Percentiles rank a stretch among this genome's conserved stretches.
phyloP scores from a whole-genome alignment of 2,329 filamentous ascomycete genomes.

The Chaetomiaceae sp. region DNA sequence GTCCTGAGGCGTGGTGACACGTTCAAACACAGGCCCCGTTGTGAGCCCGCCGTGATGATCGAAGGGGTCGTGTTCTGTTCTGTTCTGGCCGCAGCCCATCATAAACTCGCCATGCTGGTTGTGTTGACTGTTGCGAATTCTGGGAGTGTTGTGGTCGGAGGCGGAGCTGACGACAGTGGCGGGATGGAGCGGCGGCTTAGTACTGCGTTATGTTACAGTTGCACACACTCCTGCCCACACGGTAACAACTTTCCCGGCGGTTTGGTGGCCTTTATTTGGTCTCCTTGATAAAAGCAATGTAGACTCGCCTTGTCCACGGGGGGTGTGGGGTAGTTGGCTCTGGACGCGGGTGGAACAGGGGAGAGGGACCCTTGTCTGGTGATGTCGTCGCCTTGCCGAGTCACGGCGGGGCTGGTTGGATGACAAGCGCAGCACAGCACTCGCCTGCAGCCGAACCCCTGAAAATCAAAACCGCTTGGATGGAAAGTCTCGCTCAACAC shows the following conservation, averaged over 20 bases:
- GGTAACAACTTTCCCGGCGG: background rate
- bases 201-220: too few species aligned
- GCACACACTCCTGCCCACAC: background rate
- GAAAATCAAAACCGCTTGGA: background rate
- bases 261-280: background rate
- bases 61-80: background rate
- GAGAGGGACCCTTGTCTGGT: constrained; percentile 1
- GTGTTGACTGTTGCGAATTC: background rate
- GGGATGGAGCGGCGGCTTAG: too few species aligned
- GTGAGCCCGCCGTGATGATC: background rate
- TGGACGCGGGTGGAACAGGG: background rate
- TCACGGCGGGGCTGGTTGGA: background rate
- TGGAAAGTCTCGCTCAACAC: background rate
- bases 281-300: constrained; percentile 1
- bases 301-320: constrained; percentile 4
- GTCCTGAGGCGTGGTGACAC: background rate
- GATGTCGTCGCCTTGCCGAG: background rate
- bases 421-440: background rate
- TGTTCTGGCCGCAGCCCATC: constrained; percentile 1
- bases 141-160: too few species aligned
- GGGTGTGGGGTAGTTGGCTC: constrained; percentile 6
- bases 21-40: background rate
- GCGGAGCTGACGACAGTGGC: too few species aligned
- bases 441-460: too few species aligned
- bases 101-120: constrained; percentile 10